Evolutionary conservation across 2,329 filamentous ascomycete species (phyloP).

Genomic region (Beauveria australis): DNA sequence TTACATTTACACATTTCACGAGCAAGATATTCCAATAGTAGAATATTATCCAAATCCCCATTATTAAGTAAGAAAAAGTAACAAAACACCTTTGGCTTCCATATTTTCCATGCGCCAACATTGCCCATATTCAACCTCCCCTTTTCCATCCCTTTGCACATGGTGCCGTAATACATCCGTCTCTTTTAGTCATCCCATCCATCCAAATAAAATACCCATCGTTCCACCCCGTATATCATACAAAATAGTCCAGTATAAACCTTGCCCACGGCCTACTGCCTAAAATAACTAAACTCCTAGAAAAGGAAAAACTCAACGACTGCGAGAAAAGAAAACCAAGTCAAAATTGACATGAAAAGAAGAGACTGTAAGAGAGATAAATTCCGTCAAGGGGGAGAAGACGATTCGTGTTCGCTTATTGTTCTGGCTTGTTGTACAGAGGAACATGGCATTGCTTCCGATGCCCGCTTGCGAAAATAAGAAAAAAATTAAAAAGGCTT

Average conservation of each 20-base stretch:
- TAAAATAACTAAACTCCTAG: background rate
- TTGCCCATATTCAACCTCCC: background rate
- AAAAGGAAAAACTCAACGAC: background rate
- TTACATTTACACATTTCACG: background rate
- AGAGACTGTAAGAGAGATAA: background rate
- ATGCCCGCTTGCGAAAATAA: background rate
- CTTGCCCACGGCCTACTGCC: background rate
- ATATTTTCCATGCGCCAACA: background rate
- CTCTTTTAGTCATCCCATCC: background rate
- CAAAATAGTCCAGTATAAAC: background rate
- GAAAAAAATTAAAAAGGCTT: background rate
- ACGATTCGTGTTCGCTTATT: background rate
- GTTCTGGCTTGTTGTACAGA: conserved; percentile 4
- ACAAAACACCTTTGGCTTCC: background rate
- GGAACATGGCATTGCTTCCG: background rate
- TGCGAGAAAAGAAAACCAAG: background rate
- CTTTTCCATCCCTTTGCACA: background rate
- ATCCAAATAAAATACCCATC: background rate
- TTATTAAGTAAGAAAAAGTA: background rate
- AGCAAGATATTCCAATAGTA: background rate
- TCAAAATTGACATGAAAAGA: background rate
- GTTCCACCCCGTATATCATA: background rate
- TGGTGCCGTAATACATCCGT: background rate
- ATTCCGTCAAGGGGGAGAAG: background rate
- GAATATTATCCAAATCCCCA: background rate